Evolutionary conservation across 1,284 basidiomycete genomes (phyloP), one percentile per base, ranked within the genome.

Genomic region (Ustilago esculenta): DNA sequence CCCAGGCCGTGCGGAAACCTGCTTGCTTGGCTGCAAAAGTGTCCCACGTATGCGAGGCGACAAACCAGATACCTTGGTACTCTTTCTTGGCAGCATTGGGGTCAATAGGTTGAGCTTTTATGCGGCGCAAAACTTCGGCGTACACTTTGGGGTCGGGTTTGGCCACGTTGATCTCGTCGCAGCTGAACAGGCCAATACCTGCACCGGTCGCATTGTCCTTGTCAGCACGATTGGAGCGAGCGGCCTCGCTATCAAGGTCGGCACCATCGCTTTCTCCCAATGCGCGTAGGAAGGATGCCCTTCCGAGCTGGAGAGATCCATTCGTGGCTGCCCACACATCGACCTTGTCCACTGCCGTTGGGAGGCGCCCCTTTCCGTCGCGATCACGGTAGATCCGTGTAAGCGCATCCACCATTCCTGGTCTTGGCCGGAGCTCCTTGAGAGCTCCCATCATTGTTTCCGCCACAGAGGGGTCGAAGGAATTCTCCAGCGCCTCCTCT

Each of bases 301-400:
- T 49, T 1, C 67, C 67, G 10, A 77, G 68, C 30, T 61, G 49
- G 14, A 71, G 49, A 4, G 63, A 57, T 20, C 76, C 76, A 24
- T 78, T 78, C 1, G 76, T 76, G 11, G 76, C 76, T 14, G 67
- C 75, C 75, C 75, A 78, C 14, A 70, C 47, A 25, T 73, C 69
- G 5, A 60, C 57, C 45, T 74, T 63, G 5, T 49, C 42, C 3
- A 63, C 50, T 7, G 36, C 33, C 3, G 49, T 23, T 1, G 68
- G 72, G 5, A 67, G 37, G 10, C 57, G 53, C 2, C 57, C 57
- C 35, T 65, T 60, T 17, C 57, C 68, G 21, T 66, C 51, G 17
- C 53, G 49, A 25, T 71, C 68, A 7, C 73, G 65, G 33, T 78
- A 74, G 49, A 69, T 61, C 10, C 32, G 24, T 6, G 54, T 57